A percentile compares a stretch with the other conserved stretches of the same genome.
Conservation (phyloP, 441 rosid species). For the Erodium trifolium region DNA sequence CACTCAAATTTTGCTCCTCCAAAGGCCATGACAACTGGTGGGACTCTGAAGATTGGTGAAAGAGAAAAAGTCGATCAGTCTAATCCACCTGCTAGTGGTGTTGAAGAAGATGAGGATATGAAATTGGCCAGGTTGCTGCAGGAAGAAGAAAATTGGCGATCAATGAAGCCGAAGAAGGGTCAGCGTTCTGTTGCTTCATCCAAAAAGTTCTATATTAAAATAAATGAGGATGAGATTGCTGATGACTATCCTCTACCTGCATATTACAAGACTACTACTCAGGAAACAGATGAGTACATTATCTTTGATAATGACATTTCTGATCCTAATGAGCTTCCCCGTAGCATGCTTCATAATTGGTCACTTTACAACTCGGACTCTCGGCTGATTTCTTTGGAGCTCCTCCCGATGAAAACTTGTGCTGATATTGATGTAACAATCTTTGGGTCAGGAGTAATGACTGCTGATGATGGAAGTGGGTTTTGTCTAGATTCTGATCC, state of each 20-base stretch:
- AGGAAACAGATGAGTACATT: slow-evolving; percentile 62
- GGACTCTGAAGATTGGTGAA: slow-evolving; percentile 32
- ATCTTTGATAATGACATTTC: slow-evolving; percentile 34
- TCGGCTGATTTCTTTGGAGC: slow-evolving; percentile 70
- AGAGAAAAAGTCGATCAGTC: slow-evolving; percentile 18
- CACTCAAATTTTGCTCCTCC: slow-evolving; percentile 23
- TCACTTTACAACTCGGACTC: slow-evolving; percentile 67
- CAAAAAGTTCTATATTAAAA: slow-evolving; percentile 50
- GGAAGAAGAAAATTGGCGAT: slow-evolving; percentile 57
- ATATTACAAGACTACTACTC: slow-evolving; percentile 45
- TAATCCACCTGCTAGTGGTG: slow-evolving; percentile 19
- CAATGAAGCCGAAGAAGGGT: slow-evolving; percentile 40
- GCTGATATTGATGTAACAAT: slow-evolving; percentile 64
- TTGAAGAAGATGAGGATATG: slow-evolving; percentile 47
- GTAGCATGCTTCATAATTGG: slow-evolving; percentile 66
- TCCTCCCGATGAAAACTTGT: slow-evolving; percentile 69
- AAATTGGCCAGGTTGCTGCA: slow-evolving; percentile 50
- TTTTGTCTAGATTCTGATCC: slow-evolving; percentile 35
- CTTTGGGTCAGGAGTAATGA: slow-evolving; percentile 68
- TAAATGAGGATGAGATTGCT: slow-evolving; percentile 73
- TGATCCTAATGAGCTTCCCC: slow-evolving; percentile 47
- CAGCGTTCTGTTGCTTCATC: slow-evolving; percentile 35
- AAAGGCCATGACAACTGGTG: slow-evolving; percentile 22
- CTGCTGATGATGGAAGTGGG: slow-evolving; percentile 58
- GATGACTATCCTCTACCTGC: slow-evolving; percentile 78